These are phyloP conservation scores for Clarkia xantiana DNA, from an alignment of 345 rosid genomes.

Conservation along the genomic window DNA sequence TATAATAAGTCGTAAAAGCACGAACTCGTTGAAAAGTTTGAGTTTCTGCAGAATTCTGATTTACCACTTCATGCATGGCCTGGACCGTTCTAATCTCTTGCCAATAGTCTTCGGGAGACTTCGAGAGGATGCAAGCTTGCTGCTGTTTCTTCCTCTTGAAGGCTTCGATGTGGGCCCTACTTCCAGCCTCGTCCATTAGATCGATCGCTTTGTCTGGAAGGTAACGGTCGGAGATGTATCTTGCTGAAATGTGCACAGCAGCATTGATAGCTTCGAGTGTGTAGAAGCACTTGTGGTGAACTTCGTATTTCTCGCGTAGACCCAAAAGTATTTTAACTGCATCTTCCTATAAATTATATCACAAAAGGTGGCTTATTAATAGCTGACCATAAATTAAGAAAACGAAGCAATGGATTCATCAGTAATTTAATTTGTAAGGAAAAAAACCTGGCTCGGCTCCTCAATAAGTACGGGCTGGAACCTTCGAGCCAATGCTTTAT, in stretches of 20 bases:
- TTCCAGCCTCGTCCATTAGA: constrained; percentile 96
- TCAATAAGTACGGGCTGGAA: constrained; percentile 83
- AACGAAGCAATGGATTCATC: not conserved
- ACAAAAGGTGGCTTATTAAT: not conserved
- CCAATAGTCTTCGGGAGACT: constrained; percentile 90
- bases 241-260: constrained; percentile 72
- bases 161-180: constrained; percentile 81
- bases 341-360: constrained; percentile 50
- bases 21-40: not conserved
- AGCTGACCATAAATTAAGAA: not conserved
- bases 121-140: constrained; percentile 59
- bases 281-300: constrained; percentile 76
- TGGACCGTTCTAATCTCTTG: constrained; percentile 89
- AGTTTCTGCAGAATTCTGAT: constrained; percentile 2
- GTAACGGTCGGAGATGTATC: constrained; percentile 81
- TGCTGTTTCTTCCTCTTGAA: constrained; percentile 76
- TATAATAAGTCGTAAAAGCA: constrained; percentile 4
- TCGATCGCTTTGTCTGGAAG: constrained; percentile 99
- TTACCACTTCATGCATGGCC: constrained; percentile 98
- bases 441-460: constrained; percentile 79
- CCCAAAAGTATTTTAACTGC: constrained; percentile 79
- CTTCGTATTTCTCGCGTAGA: constrained; percentile 76
- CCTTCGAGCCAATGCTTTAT: constrained; percentile 90
- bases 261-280: constrained; percentile 80
- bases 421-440: not conserved